These are phyloP conservation scores for Lasiosphaeriaceae sp. DNA, from an alignment of 495 filamentous ascomycete genomes.

Conservation along the genomic window DNA sequence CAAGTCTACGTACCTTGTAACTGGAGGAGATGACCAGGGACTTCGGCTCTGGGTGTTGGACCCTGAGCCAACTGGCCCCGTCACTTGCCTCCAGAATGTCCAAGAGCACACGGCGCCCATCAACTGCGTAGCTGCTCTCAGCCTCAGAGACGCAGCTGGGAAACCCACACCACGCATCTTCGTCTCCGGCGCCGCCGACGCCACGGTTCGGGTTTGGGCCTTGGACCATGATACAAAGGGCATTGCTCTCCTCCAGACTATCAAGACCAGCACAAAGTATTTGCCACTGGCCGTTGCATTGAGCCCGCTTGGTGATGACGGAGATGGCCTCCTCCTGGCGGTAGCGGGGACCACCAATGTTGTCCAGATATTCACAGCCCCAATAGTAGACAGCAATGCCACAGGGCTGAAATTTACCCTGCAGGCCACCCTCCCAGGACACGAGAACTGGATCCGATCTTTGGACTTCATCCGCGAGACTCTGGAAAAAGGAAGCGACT, in stretches of 20 bases:
- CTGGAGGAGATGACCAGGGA: constrained; percentile 77
- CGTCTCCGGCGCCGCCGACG: constrained; percentile 72
- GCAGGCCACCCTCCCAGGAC: constrained; percentile 76
- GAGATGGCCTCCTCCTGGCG: constrained; percentile 62
- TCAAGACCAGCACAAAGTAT: constrained; percentile 69
- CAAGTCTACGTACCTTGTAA: constrained; percentile 57
- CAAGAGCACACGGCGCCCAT: constrained; percentile 69
- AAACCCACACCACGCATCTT: constrained; percentile 45
- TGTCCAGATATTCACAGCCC: constrained; percentile 70
- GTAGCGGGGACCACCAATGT: constrained; percentile 75
- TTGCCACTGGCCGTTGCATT: constrained; percentile 77
- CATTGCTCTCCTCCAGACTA: constrained; percentile 61
- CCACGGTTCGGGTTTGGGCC: constrained; percentile 74
- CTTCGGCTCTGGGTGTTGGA: constrained; percentile 67
- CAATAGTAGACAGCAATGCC: constrained; percentile 15
- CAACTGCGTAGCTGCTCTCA: constrained; percentile 66
- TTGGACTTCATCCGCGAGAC: constrained; percentile 70
- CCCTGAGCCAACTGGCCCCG: constrained; percentile 14
- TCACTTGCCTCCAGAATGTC: constrained; percentile 43
- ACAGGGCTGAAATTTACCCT: constrained; percentile 54
- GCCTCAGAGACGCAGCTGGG: neutral
- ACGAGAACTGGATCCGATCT: constrained; percentile 92
- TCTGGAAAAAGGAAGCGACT: constrained; percentile 49
- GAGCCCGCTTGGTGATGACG: constrained; percentile 46
- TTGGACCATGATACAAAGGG: constrained; percentile 37